Evolutionary conservation across 2,329 filamentous ascomycete genomes (phyloP), one percentile per base, ranked within the genome.

Genomic region (Bipolaris zeicola): DNA sequence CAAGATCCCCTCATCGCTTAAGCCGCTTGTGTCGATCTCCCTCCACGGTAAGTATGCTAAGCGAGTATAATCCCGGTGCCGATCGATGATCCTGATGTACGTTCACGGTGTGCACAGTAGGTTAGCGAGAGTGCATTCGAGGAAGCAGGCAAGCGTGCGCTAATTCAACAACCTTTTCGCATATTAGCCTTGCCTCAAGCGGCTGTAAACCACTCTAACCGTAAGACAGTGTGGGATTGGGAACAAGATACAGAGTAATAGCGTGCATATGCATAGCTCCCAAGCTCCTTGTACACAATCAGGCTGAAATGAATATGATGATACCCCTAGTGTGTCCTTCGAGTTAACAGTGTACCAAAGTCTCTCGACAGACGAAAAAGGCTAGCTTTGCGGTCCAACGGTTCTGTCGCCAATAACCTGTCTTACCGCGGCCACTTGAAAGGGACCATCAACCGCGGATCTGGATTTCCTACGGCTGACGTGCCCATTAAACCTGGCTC

Each of bases 391-490:
- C 39, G 39, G 31, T 22, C 26, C 39, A 51, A 51, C 49, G 49
- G 39, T 24, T 36, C 37, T 22, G 6, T 44, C 45, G 24, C 43
- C 16, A 42, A 56, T 46, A 14, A 34, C 24, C 20, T 20, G 31
- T 31, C 8, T 42, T 7, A 14, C 16, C 26, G 31, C 36, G 34
- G 50, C 31, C 39, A 31, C 16, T 47, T 20, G 28, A 33, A 43
- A 39, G 45, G 38, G 28, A 28, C 53, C 31, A 43, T 43, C 37
- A 34, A 41, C 53, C 43, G 49, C 49, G 49, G 53, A 46, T 38
- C 43, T 52, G 49, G 43, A 33, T 47, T 41, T 56, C 43, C 42
- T 33, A 56, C 53, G 43, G 51, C 53, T 56, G 49, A 56, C 49
- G 49, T 56, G 31, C 53, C 42, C 42, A 26, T 16, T 22, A 8